Percentiles rank a stretch among this genome's conserved stretches.
Conservation (phyloP, 2,329 filamentous ascomycete genomes). For the Exophiala phaeomuriformis region DNA sequence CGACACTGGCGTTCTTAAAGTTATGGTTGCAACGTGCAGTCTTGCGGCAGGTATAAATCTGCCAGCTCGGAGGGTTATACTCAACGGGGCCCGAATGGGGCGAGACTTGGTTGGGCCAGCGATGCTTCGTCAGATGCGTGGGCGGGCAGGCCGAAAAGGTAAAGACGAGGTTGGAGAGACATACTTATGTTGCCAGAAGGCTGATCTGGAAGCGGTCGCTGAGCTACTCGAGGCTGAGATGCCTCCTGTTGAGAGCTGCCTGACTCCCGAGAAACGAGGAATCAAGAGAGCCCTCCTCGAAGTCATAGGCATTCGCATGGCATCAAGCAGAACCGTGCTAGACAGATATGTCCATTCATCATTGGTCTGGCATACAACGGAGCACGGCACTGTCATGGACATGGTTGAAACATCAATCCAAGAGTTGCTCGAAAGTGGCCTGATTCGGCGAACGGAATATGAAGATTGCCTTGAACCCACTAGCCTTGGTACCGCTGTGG, state of each 20-base stretch:
- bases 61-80: constrained; percentile 62
- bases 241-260: constrained; percentile 61
- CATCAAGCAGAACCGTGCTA: constrained; percentile 57
- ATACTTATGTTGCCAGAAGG: constrained; percentile 63
- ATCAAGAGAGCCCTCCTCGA: constrained; percentile 67
- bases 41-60: constrained; percentile 78
- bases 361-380: constrained; percentile 52
- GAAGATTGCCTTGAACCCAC: constrained; percentile 44
- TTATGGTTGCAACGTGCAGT: constrained; percentile 70
- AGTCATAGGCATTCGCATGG: constrained; percentile 60
- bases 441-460: constrained; percentile 47
- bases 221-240: constrained; percentile 66
- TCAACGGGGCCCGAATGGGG: constrained; percentile 69
- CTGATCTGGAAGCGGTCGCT: constrained; percentile 62
- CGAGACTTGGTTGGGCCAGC: constrained; percentile 68
- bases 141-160: constrained; percentile 68
- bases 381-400: constrained; percentile 43
- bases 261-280: constrained; percentile 59
- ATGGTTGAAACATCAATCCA: constrained; percentile 54
- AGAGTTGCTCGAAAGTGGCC: constrained; percentile 50
- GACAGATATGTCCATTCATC: constrained; percentile 63
- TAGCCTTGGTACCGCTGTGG: constrained; percentile 60
- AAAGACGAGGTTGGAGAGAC: constrained; percentile 72
- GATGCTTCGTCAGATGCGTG: constrained; percentile 75
- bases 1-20: constrained; percentile 58